These are phyloP conservation scores for Skeletonema costatum DNA, from an alignment of 108 stramenopile species.

Conservation along the genomic window DNA sequence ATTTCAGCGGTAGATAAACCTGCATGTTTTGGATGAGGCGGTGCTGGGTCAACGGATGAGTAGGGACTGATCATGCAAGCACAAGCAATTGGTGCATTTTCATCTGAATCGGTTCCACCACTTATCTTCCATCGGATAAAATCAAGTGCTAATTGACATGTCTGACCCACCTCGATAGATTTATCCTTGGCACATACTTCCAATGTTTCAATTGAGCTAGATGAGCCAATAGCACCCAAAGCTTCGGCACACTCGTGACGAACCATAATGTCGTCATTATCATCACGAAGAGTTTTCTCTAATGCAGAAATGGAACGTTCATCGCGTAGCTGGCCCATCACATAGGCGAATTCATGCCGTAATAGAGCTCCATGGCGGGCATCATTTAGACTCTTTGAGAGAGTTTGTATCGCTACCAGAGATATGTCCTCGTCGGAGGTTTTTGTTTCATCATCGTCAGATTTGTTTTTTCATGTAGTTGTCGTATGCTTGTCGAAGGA, in stretches of 20 bases:
- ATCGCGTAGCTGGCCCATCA: slow-evolving; percentile 94
- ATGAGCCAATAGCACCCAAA: slow-evolving; percentile 80
- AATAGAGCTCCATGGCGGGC: slow-evolving; percentile 83
- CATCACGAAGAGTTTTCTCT: slow-evolving; percentile 52
- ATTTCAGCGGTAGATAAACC: slow-evolving; percentile 57
- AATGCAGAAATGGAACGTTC: slow-evolving; percentile 55
- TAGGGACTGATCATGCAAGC: slow-evolving; percentile 89
- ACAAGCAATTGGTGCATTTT: slow-evolving; percentile 58
- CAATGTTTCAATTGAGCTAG: slow-evolving; percentile 47
- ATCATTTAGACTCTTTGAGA: slow-evolving; percentile 54
- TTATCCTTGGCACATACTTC: slow-evolving; percentile 37
- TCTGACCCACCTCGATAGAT: slow-evolving; percentile 88
- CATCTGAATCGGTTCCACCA: slow-evolving; percentile 41
- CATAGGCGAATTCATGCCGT: slow-evolving; percentile 98
- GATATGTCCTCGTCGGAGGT: slow-evolving; percentile 25
- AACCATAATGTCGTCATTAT: slow-evolving; percentile 90
- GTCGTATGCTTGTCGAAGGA: slow-evolving; percentile 55
- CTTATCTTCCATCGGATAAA: slow-evolving; percentile 70
- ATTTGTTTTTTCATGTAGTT: slow-evolving; percentile 37
- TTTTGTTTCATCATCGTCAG: slow-evolving; percentile 1
- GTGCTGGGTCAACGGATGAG: slow-evolving; percentile 85
- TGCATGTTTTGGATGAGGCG: slow-evolving; percentile 77
- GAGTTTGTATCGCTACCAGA: slow-evolving; percentile 42
- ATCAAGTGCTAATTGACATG: slow-evolving; percentile 88
- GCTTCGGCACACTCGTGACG: slow-evolving; percentile 98